Base-by-base conservation (phyloP, 2,329 filamentous ascomycete species). In the Botrytis fragariae region DNA sequence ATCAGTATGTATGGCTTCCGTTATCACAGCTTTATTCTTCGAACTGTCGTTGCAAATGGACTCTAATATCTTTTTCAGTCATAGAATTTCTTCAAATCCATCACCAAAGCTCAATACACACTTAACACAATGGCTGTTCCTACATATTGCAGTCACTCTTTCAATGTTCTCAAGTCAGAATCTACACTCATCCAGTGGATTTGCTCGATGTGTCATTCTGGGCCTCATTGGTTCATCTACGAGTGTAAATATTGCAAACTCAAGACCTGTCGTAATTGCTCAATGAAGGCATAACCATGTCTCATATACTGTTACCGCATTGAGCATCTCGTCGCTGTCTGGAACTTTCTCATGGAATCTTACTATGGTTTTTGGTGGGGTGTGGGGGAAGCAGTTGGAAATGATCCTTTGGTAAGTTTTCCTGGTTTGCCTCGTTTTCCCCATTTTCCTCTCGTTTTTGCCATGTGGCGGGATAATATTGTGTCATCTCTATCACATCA, bases 231-330 rank as follows among this genome's bases (percentile, higher is more conserved):
- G 88, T 87, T 87, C 82, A 92, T 92, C 78, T 92, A 87, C 76
- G 89, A 92, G 81, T 92, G 90, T 83, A 84, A 86, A 75, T 91
- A 90, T 80, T 92, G 90, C 86, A 89, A 90, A 81, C 82, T 91
- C 69, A 89, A 91, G 82, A 86, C 87, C 44, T 92, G 90, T 81
- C 85, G 88, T 70, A 82, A 85, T 39, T 92, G 90, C 67, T 77
- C 78, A 48, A 78, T 77, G 75, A 81, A 81, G 68, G 78, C 74
- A 62, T 80, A 75, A 77, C 35, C 3, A 42, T 22, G 25, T 63
- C 59, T 69, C 32, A 20, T 7, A 18, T 20, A 32, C 29, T 16
- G 20, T 20, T 16, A 20, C 39, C 29, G 20, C 20, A 44, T 61
- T 69, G 67, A 35, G 20, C 12, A 22, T 35, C 51, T 60, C n/a